Evolutionary conservation across 306 rosid species (phyloP).

Genomic region (Vigna nakashimae): DNA sequence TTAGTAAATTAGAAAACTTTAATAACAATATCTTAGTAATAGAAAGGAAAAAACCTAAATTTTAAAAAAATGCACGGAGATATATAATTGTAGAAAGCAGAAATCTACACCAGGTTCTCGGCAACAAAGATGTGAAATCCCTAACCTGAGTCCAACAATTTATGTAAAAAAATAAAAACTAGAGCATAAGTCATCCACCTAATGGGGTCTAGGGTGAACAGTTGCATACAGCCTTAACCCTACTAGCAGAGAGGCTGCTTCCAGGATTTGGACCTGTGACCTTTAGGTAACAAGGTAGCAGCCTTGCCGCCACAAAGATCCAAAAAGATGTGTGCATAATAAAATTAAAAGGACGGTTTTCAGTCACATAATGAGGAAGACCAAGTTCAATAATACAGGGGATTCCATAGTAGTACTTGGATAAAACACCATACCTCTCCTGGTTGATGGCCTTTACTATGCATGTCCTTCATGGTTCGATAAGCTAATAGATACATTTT

Average conservation of each 20-base stretch:
- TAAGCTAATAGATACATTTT: conserved; percentile 82
- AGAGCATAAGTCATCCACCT: not conserved
- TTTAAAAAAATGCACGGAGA: conserved; percentile 15
- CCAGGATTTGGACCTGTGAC: not conserved
- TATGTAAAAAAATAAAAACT: not conserved
- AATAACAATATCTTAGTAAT: conserved; percentile 19
- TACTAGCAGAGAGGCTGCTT: not conserved
- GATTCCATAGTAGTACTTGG: conserved; percentile 18
- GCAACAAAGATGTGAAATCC: conserved; percentile 14
- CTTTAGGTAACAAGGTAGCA: not conserved
- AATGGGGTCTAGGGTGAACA: not conserved
- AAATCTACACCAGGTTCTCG: conserved; percentile 6
- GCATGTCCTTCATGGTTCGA: conserved; percentile 87
- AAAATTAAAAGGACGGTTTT: conserved; percentile 21
- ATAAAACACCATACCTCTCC: conserved; percentile 68
- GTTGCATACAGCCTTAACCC: not conserved
- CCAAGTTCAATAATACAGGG: conserved; percentile 20
- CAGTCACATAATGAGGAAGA: conserved; percentile 4
- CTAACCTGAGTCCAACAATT: not conserved
- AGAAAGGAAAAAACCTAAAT: not conserved
- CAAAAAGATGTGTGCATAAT: conserved; percentile 20
- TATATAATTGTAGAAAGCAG: conserved; percentile 22
- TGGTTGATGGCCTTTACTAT: conserved; percentile 79
- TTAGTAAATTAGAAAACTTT: conserved; percentile 13
- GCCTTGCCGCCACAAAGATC: conserved; percentile 1